Evolutionary conservation across 1,284 basidiomycete genomes (phyloP), one percentile per base, ranked within the genome.

Genomic region (Sparassis latifolia): DNA sequence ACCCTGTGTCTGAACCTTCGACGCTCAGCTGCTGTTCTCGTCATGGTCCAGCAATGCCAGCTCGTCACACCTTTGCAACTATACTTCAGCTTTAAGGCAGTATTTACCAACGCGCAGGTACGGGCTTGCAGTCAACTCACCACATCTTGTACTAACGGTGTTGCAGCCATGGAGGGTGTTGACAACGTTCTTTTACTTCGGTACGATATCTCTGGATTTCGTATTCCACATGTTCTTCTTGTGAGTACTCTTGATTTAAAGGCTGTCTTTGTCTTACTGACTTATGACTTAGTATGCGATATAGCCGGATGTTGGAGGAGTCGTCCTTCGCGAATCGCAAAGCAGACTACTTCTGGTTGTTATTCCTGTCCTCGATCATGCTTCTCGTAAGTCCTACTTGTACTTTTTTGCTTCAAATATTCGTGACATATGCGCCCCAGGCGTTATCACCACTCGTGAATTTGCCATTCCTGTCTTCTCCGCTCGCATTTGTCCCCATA

Each of bases 191-290:
- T 85, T 96, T 62, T 99, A 96, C 72, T 99, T 98, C 69, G 96
- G 96, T 7, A 80, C 86, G 0, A 80, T 98, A 58, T 91, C 88
- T 2, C 72, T 98, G n/a, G 95, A 98, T 66, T 92, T 97, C 56
- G 77, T 96, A 51, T 97, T 99, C 70, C 95, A 98, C 66, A 76
- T 99, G 51, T 97, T 97, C 78, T 98, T 98, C 77, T 95, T 97
- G 92, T 95, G 62, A 66, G 92, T 74, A 2, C 28, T 32, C 3
- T 33, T 41, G 3, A 40, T n/a, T 38, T 41, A 43, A 45, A 44
- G 4, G 32, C 12, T 30, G 31, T 29, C 33, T 35, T 10, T 28
- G 38, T 31, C 42, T 42, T 52, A 38, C 33, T 42, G 42, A 50
- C 38, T 2, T 30, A 35, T 40, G 6, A 10, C 20, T 30, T 48